Percentiles rank a stretch among this genome's conserved stretches.
phyloP scores from a whole-genome alignment of 202 grass and related monocot species.

The Musa balbisiana region DNA sequence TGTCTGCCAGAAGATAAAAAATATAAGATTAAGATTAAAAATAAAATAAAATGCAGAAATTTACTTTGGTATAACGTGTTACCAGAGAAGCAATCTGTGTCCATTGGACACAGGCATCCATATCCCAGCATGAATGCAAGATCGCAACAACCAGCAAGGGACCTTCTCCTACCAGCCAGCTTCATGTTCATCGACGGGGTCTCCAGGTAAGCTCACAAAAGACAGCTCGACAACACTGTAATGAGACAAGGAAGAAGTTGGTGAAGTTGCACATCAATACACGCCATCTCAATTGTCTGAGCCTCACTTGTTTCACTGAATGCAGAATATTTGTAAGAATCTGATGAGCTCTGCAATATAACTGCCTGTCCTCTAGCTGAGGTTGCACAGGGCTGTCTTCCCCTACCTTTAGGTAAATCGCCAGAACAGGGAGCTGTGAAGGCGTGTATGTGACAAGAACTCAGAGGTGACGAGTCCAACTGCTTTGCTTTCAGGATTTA shows the following conservation, averaged over 20 bases:
- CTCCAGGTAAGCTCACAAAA: background rate
- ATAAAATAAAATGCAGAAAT: too few species aligned
- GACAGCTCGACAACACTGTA: background rate
- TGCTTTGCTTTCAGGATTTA: background rate
- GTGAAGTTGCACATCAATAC: background rate
- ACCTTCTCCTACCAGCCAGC: too few species aligned
- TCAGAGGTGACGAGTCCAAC: background rate
- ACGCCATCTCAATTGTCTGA: background rate
- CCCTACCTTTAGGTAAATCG: background rate
- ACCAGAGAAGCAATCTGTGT: too few species aligned
- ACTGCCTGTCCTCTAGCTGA: background rate
- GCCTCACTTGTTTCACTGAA: background rate
- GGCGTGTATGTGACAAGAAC: background rate
- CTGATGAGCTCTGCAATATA: background rate
- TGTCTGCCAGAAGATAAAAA: background rate
- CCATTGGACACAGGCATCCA: too few species aligned
- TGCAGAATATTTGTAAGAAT: background rate
- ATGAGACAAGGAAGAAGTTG: background rate
- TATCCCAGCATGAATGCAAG: too few species aligned
- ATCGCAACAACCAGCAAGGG: too few species aligned
- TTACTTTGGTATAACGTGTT: too few species aligned
- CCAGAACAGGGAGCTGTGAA: background rate
- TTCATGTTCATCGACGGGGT: background rate
- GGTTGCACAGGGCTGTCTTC: background rate
- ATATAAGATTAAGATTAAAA: too few species aligned